phyloP scores from a whole-genome alignment of 805 yeast genomes.

The Metschnikowia koreensis region DNA sequence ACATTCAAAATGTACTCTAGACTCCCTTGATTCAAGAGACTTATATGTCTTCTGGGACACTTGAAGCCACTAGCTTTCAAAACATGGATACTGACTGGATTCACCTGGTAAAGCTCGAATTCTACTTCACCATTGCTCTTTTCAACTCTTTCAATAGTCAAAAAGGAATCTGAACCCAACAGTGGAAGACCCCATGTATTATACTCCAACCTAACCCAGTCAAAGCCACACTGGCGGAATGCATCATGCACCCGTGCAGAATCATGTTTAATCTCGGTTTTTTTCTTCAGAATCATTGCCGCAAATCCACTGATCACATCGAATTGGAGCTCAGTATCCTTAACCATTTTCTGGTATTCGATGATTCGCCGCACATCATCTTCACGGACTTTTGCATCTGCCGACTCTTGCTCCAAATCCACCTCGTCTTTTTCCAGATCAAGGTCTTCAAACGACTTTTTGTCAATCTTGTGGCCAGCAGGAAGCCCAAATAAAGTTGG shows the following conservation, averaged over 20 bases:
- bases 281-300: conserved; percentile 12
- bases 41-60: conserved; percentile 15
- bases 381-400: conserved; percentile 13
- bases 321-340: conserved; percentile 26
- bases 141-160: conserved; percentile 6
- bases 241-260: conserved; percentile 13
- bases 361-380: conserved; percentile 13
- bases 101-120: conserved; percentile 3
- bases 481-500: conserved; percentile 49
- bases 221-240: conserved; percentile 13
- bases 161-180: conserved; percentile 5
- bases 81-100: conserved; percentile 16
- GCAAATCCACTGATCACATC: conserved; percentile 40
- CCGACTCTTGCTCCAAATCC: neutral
- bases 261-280: conserved; percentile 8
- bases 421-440: conserved; percentile 10
- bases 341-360: conserved; percentile 9
- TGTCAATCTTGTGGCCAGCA: conserved; percentile 23
- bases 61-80: conserved; percentile 21
- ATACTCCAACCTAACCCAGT: conserved; percentile 34
- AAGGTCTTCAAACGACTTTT: conserved; percentile 16
- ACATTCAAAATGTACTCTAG: conserved; percentile 8
- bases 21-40: conserved; percentile 8
- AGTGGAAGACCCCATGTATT: conserved; percentile 31
- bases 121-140: neutral